Conservation (phyloP, 257 asterid genomes). For the Nicotiana benthamiana region DNA sequence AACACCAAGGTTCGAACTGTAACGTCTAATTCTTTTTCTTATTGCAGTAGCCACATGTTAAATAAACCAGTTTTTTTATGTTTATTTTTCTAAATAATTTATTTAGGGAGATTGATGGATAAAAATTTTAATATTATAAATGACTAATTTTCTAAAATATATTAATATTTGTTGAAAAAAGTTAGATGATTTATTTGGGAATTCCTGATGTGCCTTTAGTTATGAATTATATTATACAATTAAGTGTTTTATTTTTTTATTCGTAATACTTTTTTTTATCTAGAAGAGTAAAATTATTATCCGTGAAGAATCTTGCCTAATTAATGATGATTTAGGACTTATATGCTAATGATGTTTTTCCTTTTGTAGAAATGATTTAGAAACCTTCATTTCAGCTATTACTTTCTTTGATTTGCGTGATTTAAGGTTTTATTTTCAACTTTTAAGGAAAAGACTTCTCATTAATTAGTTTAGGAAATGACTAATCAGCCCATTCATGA, state of each 20-base stretch:
- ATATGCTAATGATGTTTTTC: slow-evolving; percentile 29
- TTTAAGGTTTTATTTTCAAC: background rate
- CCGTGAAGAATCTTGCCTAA: slow-evolving; percentile 16
- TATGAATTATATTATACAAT: background rate
- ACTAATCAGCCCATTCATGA: background rate
- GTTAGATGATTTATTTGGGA: background rate
- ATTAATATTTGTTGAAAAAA: background rate
- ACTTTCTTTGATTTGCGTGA: background rate
- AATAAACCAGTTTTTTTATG: no score
- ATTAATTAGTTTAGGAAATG: background rate
- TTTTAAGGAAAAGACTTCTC: background rate
- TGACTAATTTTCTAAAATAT: no score
- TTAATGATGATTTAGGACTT: slow-evolving; percentile 25
- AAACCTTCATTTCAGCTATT: background rate
- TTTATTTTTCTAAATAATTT: no score
- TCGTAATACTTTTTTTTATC: background rate
- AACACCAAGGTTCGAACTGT: no score
- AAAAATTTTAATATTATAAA: no score
- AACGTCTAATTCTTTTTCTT: no score
- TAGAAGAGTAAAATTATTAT: background rate
- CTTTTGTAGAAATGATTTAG: background rate
- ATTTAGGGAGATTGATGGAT: no score
- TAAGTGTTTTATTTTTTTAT: background rate
- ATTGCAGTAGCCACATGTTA: no score
- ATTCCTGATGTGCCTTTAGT: background rate